Conservation (phyloP, 2,329 filamentous ascomycete genomes). For the Arachnomyces sp. region DNA sequence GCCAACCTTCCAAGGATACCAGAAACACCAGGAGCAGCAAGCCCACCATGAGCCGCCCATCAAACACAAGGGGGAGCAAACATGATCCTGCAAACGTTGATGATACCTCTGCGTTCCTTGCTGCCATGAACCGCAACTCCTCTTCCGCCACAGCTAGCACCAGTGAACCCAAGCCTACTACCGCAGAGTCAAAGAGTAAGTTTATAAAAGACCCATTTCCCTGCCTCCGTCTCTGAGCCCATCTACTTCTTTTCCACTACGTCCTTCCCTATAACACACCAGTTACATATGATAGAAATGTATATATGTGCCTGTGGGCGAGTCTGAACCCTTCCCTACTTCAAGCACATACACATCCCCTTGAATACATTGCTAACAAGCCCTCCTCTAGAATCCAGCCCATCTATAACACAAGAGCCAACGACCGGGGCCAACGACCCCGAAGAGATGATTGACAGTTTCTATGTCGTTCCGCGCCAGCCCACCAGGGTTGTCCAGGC, state of each 20-base stretch:
- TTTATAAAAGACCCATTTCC: constrained; percentile 6
- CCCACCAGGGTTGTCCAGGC: constrained; percentile 40
- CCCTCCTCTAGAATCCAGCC: constrained; percentile 28
- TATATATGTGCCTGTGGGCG: no score
- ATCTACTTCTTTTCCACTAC: constrained; percentile 17
- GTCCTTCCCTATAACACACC: no score
- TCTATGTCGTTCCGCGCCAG: constrained; percentile 34
- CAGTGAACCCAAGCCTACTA: not conserved
- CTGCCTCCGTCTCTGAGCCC: constrained; percentile 13
- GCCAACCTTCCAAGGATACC: no score
- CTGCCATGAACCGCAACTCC: constrained; percentile 15
- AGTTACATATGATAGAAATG: no score
- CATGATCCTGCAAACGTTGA: constrained; percentile 15
- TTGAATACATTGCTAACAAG: no score
- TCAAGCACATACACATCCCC: no score
- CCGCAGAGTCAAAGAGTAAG: not conserved
- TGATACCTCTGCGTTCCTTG: constrained; percentile 22
- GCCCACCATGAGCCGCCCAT: constrained; percentile 9
- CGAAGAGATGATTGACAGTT: constrained; percentile 26
- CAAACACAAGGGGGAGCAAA: constrained; percentile 3
- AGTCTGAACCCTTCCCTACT: no score
- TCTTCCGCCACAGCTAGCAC: not conserved
- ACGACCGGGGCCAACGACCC: constrained; percentile 26
- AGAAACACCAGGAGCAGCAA: constrained; percentile 11
- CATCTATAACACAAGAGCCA: constrained; percentile 28